Evolutionary conservation across 169 alveolate genomes (phyloP), one percentile per base, ranked within the genome.

Genomic region (Plasmodium coatneyi): DNA sequence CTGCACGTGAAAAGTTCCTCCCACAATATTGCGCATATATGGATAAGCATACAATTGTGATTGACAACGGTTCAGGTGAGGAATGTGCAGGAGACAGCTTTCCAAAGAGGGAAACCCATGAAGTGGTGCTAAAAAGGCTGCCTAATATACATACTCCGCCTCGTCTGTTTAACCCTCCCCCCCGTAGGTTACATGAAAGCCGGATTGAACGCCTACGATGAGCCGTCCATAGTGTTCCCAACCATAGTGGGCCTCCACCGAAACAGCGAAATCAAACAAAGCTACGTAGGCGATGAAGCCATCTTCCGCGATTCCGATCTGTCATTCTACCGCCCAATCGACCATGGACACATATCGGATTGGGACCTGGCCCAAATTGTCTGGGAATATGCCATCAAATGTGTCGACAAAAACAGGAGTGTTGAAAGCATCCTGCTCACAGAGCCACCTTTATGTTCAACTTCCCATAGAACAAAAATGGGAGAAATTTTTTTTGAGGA

Each of bases 401-500:
- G 92, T 72, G 84, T 84, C 4, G 92, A 84, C 39, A 76, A 46
- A 49, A 84, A 43, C 22, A 84, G 43, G 66, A 74, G 19, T 49
- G 84, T 74, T 25, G 90, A 92, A 66, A 92, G 94, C 39, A 83
- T 89, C 22, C 95, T 96, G 56, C 49, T 96, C 79, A 91, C 96
- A 32, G 97, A 96, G 49, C 96, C 97, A 1, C 95, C 95, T 7
- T 81, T 96, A 41, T 95, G 95, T 43, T 93, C 97, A 16, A 89
- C 96, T 14, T 92, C 95, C 22, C 96, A 95, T 60, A 95, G 96
- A 46, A 82, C 71, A 56, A 97, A 97, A 84, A 90, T 96, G 84
- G 96, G 98, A 12, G 98, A 97, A 92, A 95, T 97, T n/a, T 95
- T 97, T 95, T 96, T 97, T 92, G 98, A 97, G 70, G 79, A 80